phyloP scores from a whole-genome alignment of 1,139 yeast genomes.

The Debaryomyces sp. region DNA sequence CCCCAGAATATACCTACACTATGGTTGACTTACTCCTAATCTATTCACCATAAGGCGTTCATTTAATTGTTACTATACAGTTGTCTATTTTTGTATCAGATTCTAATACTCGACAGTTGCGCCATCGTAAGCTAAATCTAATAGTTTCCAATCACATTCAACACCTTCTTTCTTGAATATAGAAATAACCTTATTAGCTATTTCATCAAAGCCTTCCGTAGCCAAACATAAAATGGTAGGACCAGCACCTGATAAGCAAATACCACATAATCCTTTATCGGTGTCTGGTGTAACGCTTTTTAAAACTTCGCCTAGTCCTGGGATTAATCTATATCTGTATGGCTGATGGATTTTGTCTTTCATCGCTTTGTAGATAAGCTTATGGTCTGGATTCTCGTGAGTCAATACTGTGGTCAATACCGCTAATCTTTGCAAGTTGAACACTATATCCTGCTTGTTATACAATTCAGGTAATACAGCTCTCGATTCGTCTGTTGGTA shows the following conservation, averaged over 20 bases:
- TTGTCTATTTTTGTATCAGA: not conserved
- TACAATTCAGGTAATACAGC: constrained; percentile 83
- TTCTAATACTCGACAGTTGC: constrained; percentile 46
- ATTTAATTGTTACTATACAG: not conserved
- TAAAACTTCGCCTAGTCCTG: constrained; percentile 84
- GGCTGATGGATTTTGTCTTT: constrained; percentile 97
- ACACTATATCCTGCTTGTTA: constrained; percentile 81
- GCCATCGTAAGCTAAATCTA: constrained; percentile 88
- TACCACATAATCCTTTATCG: constrained; percentile 86
- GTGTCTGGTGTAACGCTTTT: constrained; percentile 79
- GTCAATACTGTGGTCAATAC: constrained; percentile 73
- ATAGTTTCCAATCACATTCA: constrained; percentile 76
- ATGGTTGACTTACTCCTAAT: not conserved
- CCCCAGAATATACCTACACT: not conserved
- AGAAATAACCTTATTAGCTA: constrained; percentile 72
- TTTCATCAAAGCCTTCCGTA: constrained; percentile 80
- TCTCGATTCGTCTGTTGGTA: constrained; percentile 88
- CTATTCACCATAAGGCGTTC: too few species aligned
- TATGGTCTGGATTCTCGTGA: constrained; percentile 77
- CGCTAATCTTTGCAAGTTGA: constrained; percentile 66
- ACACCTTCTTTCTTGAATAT: constrained; percentile 71
- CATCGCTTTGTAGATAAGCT: constrained; percentile 90
- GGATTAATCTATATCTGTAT: constrained; percentile 85
- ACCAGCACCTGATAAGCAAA: constrained; percentile 96
- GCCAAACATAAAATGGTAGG: constrained; percentile 96